A percentile compares a stretch with the other conserved stretches of the same genome.
Conservation (phyloP, 2,329 filamentous ascomycete species). For the Sclerotinia nivalis region DNA sequence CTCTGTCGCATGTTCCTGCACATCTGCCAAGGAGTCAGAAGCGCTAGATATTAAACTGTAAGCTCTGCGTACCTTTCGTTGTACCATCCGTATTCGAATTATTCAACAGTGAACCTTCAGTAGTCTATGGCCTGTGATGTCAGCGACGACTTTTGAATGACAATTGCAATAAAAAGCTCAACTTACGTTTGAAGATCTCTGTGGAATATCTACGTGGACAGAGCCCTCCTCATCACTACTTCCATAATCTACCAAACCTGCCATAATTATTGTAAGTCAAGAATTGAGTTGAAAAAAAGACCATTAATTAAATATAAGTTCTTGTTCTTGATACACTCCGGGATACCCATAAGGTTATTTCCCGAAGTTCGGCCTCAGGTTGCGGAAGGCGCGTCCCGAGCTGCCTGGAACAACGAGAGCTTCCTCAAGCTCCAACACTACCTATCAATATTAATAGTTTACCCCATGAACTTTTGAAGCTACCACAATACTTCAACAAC, state of each 20-base stretch:
- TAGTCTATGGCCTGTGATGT: constrained; percentile 32
- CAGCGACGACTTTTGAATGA: constrained; percentile 26
- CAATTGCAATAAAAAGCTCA: constrained; percentile 6
- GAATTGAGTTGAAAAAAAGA: background rate
- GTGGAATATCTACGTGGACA: constrained; percentile 26
- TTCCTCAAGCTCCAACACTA: constrained; percentile 23
- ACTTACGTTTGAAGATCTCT: constrained; percentile 31
- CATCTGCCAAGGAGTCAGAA: constrained; percentile 30
- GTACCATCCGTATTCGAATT: constrained; percentile 28
- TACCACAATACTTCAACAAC: constrained; percentile 9
- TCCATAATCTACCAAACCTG: constrained; percentile 44
- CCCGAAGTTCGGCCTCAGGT: constrained; percentile 21
- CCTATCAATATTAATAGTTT: background rate
- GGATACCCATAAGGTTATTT: background rate
- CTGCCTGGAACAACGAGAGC: constrained; percentile 26
- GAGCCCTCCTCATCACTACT: constrained; percentile 45
- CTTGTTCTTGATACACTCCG: background rate
- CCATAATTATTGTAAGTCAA: constrained; percentile 31
- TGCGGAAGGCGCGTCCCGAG: constrained; percentile 22
- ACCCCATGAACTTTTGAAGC: constrained; percentile 23
- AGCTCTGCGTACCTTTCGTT: constrained; percentile 29
- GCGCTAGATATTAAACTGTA: constrained; percentile 3
- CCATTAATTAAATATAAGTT: constrained; percentile 11
- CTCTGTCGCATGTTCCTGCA: constrained; percentile 24
- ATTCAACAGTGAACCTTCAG: constrained; percentile 26